These are phyloP conservation scores for Keithomyces neogunnii DNA, from an alignment of 2,329 filamentous ascomycete species.

Conservation along the genomic window DNA sequence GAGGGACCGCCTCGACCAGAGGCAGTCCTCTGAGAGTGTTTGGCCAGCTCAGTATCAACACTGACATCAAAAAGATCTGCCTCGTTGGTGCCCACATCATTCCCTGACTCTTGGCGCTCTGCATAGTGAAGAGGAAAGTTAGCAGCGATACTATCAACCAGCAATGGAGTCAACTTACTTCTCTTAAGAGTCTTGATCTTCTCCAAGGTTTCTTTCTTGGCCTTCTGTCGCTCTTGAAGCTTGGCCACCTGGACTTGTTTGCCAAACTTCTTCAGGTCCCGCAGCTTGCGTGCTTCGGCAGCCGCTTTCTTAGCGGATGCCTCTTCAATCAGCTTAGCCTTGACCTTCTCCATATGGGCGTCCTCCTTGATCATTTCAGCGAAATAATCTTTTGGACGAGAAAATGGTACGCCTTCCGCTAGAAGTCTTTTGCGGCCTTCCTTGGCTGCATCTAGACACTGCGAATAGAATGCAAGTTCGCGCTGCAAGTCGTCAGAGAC, in stretches of 20 bases:
- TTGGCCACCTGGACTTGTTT: slow-evolving; percentile 97
- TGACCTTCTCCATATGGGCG: slow-evolving; percentile 96
- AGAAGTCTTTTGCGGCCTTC: slow-evolving; percentile 66
- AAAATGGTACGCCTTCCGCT: slow-evolving; percentile 77
- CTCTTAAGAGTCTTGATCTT: slow-evolving; percentile 94
- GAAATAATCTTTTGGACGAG: slow-evolving; percentile 88
- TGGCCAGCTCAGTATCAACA: slow-evolving; percentile 57
- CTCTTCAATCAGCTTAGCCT: slow-evolving; percentile 85
- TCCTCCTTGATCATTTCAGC: slow-evolving; percentile 99
- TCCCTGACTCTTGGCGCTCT: slow-evolving; percentile 74
- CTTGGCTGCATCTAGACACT: slow-evolving; percentile 72
- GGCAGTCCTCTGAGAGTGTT: slow-evolving; percentile 27
- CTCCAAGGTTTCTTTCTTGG: slow-evolving; percentile 85
- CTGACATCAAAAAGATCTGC: slow-evolving; percentile 87
- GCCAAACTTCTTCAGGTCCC: slow-evolving; percentile 97
- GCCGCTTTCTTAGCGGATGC: slow-evolving; percentile 88
- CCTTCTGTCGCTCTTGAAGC: slow-evolving; percentile 86
- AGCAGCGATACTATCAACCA: neutral
- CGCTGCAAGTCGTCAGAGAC: slow-evolving; percentile 86
- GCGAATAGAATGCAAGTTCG: slow-evolving; percentile 87
- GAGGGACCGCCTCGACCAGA: slow-evolving; percentile 22
- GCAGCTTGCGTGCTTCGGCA: slow-evolving; percentile 80
- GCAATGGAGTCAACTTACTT: slow-evolving; percentile 54
- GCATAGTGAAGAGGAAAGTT: slow-evolving; percentile 5
- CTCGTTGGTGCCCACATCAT: slow-evolving; percentile 60